Conservation (phyloP, 2,329 filamentous ascomycete species). For the Verticillium tricorpus region DNA sequence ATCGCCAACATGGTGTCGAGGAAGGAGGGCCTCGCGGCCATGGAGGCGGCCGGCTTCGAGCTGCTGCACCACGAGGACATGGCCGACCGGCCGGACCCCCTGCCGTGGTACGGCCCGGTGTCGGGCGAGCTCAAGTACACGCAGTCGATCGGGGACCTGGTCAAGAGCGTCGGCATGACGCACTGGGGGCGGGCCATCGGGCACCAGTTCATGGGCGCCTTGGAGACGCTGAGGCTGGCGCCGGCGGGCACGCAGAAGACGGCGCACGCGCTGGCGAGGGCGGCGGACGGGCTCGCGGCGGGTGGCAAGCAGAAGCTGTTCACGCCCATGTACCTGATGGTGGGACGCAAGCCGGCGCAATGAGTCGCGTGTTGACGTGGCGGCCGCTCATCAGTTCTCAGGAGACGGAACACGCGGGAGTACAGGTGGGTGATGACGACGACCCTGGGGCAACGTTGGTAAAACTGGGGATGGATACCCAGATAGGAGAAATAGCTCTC, state of each 20-base stretch:
- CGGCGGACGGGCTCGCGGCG: conserved; percentile 75
- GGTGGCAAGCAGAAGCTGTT: conserved; percentile 82
- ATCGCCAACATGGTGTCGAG: conserved; percentile 97
- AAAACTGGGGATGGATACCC: too few species aligned
- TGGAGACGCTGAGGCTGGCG: conserved; percentile 68
- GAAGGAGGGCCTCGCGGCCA: conserved; percentile 73
- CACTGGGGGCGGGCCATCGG: conserved; percentile 66
- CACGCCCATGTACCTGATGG: conserved; percentile 94
- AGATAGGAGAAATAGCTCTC: neutral
- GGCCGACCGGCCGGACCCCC: conserved; percentile 66
- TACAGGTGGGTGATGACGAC: neutral
- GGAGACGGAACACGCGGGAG: neutral
- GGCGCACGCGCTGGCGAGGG: conserved; percentile 72
- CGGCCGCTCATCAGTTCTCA: too few species aligned
- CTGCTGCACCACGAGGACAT: conserved; percentile 82
- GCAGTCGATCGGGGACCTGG: conserved; percentile 65
- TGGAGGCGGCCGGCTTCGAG: conserved; percentile 84
- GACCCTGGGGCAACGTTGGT: too few species aligned
- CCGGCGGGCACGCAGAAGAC: conserved; percentile 82
- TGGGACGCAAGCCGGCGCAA: conserved; percentile 68
- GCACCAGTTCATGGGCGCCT: conserved; percentile 66
- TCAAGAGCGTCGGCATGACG: conserved; percentile 80
- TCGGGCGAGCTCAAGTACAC: conserved; percentile 76
- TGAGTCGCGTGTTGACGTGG: neutral
- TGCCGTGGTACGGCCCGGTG: conserved; percentile 89